Conservation (phyloP, 164 flowering plant species). For the Echeveria elegans region DNA sequence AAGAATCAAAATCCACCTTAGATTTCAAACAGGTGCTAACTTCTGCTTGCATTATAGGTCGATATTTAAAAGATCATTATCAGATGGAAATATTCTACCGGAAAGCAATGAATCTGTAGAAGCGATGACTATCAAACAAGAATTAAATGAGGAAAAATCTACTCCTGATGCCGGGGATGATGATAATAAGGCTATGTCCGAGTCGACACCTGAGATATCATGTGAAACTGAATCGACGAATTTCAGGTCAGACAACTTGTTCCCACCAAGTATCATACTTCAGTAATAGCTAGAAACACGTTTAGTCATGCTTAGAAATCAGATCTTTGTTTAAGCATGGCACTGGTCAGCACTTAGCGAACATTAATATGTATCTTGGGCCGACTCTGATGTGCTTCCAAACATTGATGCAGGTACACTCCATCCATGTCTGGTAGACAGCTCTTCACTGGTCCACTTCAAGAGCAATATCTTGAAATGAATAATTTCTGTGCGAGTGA, state of each 20-base stretch:
- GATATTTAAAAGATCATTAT: slow-evolving; percentile 67
- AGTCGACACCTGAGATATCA: slow-evolving; percentile 60
- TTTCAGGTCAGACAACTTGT: slow-evolving; percentile 38
- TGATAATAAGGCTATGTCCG: slow-evolving; percentile 38
- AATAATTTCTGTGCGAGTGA: slow-evolving; percentile 30
- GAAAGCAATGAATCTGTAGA: slow-evolving; percentile 38
- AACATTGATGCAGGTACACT: slow-evolving; percentile 40
- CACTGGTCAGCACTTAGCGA: neutral
- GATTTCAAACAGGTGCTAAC: neutral
- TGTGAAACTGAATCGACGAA: slow-evolving; percentile 43
- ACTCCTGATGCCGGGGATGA: slow-evolving; percentile 29
- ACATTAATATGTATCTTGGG: neutral
- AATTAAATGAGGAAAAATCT: slow-evolving; percentile 19
- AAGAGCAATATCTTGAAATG: slow-evolving; percentile 20
- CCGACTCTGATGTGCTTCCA: neutral
- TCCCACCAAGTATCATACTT: no score
- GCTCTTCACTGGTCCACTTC: slow-evolving; percentile 36
- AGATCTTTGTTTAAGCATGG: neutral
- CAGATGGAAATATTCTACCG: slow-evolving; percentile 72
- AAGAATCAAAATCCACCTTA: neutral
- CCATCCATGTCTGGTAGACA: slow-evolving; percentile 42
- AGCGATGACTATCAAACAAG: slow-evolving; percentile 20
- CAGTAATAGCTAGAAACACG: neutral
- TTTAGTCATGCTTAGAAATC: neutral
- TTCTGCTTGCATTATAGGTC: slow-evolving; percentile 32